Evolutionary conservation across 306 rosid genomes (phyloP).

Genomic region (Comarum palustre): DNA sequence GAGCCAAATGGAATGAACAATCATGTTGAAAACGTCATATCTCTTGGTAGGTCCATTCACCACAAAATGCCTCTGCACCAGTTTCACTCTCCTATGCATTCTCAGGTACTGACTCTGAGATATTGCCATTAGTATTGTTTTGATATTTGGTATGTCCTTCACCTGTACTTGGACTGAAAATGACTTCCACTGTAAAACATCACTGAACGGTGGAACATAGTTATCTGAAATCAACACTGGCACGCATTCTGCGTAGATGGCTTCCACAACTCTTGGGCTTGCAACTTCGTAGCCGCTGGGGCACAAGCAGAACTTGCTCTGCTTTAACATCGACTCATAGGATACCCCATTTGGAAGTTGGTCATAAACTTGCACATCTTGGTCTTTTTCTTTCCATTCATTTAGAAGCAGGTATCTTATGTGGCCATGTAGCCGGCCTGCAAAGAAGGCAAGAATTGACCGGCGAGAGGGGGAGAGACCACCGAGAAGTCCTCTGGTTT

Average conservation of each 20-base stretch:
- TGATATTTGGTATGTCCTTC: conserved; percentile 38
- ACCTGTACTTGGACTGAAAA: conserved; percentile 41
- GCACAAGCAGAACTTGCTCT: conserved; percentile 41
- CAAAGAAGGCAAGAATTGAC: conserved; percentile 43
- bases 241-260: conserved; percentile 45
- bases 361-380: conserved; percentile 37
- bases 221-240: conserved; percentile 42
- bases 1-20: conserved; percentile 45
- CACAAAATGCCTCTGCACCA: conserved; percentile 38
- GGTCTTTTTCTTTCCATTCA: conserved; percentile 41
- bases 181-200: conserved; percentile 42
- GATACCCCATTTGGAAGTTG: conserved; percentile 29
- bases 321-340: conserved; percentile 38
- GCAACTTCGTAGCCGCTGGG: conserved; percentile 52
- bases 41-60: conserved; percentile 37
- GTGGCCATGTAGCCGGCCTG: conserved; percentile 41
- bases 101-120: conserved; percentile 37
- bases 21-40: conserved; percentile 45
- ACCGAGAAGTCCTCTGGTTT: conserved; percentile 27
- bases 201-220: conserved; percentile 46
- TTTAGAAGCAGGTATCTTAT: conserved; percentile 34
- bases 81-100: conserved; percentile 45
- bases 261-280: conserved; percentile 47
- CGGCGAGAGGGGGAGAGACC: conserved; percentile 36
- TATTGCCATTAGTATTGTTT: conserved; percentile 34